phyloP scores from a whole-genome alignment of 805 yeast genomes.

The Alloascoidea africana region DNA sequence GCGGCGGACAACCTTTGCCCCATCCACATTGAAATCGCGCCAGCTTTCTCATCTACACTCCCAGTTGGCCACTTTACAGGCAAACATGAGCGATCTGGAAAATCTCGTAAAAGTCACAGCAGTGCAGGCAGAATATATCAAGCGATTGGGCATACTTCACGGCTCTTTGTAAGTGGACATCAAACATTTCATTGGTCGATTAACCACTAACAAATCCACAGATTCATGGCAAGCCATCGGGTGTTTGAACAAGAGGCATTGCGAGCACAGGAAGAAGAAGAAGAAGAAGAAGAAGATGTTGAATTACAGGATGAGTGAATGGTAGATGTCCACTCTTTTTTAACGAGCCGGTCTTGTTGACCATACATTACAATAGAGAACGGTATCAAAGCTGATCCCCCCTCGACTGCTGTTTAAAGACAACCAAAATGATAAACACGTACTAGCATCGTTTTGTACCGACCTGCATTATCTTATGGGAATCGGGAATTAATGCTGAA shows the following conservation, averaged over 20 bases:
- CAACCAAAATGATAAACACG: no score
- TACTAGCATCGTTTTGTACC: no score
- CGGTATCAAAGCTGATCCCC: no score
- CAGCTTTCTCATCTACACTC: conserved; percentile 36
- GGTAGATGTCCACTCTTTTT: no score
- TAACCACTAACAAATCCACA: no score
- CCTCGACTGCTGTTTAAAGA: no score
- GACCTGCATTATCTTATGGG: no score
- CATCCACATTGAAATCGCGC: conserved; percentile 19
- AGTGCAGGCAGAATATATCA: conserved; percentile 35
- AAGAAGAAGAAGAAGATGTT: conserved; percentile 4
- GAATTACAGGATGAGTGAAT: conserved; percentile 3
- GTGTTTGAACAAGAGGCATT: conserved; percentile 17
- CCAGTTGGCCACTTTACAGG: conserved; percentile 39
- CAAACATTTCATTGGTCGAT: no score
- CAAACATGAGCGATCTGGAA: conserved; percentile 38
- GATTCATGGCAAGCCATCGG: conserved; percentile 17
- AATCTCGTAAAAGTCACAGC: conserved; percentile 32
- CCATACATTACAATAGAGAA: no score
- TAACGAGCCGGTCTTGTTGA: no score
- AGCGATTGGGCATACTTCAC: conserved; percentile 39
- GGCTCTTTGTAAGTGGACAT: conserved; percentile 28
- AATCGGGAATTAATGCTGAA: no score
- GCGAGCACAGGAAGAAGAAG: conserved; percentile 6
- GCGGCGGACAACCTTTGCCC: not conserved